Conservation (phyloP, 2,329 filamentous ascomycete species). For the Aspergillus fischeri region DNA sequence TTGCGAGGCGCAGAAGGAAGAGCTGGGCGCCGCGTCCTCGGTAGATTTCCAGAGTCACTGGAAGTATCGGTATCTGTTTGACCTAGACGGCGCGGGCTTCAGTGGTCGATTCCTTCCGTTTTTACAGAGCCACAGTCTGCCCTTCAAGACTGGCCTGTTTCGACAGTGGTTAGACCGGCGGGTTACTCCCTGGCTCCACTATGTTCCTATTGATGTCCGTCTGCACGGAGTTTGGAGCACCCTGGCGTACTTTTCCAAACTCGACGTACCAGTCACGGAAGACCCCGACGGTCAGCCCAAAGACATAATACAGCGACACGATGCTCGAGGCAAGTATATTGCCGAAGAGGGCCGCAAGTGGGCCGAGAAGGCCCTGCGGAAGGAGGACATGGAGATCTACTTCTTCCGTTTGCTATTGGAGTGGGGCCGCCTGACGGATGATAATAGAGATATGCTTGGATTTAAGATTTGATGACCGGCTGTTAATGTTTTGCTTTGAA, state of each 20-base stretch:
- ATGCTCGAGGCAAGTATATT: slow-evolving; percentile 60
- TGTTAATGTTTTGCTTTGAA: not conserved
- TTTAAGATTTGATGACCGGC: slow-evolving; percentile 22
- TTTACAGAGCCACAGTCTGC: slow-evolving; percentile 62
- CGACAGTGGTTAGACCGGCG: slow-evolving; percentile 75
- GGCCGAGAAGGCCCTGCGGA: slow-evolving; percentile 59
- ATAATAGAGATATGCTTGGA: slow-evolving; percentile 49
- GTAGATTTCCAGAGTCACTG: slow-evolving; percentile 57
- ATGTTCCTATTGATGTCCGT: slow-evolving; percentile 70
- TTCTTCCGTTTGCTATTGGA: slow-evolving; percentile 73
- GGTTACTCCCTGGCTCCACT: slow-evolving; percentile 72
- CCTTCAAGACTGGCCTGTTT: slow-evolving; percentile 68
- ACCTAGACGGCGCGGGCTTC: slow-evolving; percentile 66
- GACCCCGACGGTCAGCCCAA: slow-evolving; percentile 38
- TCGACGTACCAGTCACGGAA: slow-evolving; percentile 19
- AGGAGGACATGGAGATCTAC: slow-evolving; percentile 76
- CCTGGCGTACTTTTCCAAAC: slow-evolving; percentile 68
- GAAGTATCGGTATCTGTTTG: slow-evolving; percentile 65
- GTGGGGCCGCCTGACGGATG: slow-evolving; percentile 68
- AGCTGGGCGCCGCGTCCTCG: slow-evolving; percentile 47
- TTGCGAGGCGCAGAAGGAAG: slow-evolving; percentile 49
- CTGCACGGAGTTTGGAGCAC: slow-evolving; percentile 71
- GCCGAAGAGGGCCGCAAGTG: slow-evolving; percentile 62
- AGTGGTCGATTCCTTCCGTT: slow-evolving; percentile 63
- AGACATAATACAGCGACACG: slow-evolving; percentile 47